A percentile compares a stretch with the other conserved stretches of the same genome.
Evolutionary conservation across 169 alveolate genomes (phyloP).

Genomic region (Babesia caballi): DNA sequence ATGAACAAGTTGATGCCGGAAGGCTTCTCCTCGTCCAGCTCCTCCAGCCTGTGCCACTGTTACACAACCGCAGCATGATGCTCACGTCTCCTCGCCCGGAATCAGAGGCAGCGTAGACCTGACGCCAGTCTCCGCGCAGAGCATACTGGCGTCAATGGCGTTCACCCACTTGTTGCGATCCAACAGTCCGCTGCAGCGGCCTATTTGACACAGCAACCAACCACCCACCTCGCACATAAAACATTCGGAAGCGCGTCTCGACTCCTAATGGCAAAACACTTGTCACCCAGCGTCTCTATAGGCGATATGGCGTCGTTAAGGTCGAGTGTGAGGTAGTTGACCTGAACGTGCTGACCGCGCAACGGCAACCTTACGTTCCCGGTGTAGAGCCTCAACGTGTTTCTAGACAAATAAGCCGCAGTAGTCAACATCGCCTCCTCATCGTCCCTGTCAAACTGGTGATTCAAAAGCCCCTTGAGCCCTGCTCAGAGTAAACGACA

Average conservation of each 20-base stretch:
- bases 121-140: conserved; percentile 46
- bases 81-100: conserved; percentile 57
- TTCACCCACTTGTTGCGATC: conserved; percentile 64
- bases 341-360: conserved; percentile 28
- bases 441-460: conserved; percentile 53
- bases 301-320: conserved; percentile 67
- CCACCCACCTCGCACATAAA: conserved; percentile 51
- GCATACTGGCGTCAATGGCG: conserved; percentile 53
- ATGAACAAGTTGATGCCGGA: conserved; percentile 55
- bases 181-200: conserved; percentile 29
- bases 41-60: conserved; percentile 29
- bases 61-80: neutral
- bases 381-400: conserved; percentile 47
- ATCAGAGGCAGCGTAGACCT: conserved; percentile 49
- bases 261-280: conserved; percentile 72
- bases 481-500: conserved; percentile 33
- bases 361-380: conserved; percentile 51
- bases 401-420: conserved; percentile 53
- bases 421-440: conserved; percentile 51
- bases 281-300: conserved; percentile 69
- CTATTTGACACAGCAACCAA: neutral
- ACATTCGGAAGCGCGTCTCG: conserved; percentile 37
- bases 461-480: conserved; percentile 40
- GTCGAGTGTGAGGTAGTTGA: conserved; percentile 61
- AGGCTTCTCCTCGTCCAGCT: conserved; percentile 43